These are phyloP conservation scores for Lentinula guzmanii DNA, from an alignment of 768 basidiomycete genomes.

Conservation along the genomic window DNA sequence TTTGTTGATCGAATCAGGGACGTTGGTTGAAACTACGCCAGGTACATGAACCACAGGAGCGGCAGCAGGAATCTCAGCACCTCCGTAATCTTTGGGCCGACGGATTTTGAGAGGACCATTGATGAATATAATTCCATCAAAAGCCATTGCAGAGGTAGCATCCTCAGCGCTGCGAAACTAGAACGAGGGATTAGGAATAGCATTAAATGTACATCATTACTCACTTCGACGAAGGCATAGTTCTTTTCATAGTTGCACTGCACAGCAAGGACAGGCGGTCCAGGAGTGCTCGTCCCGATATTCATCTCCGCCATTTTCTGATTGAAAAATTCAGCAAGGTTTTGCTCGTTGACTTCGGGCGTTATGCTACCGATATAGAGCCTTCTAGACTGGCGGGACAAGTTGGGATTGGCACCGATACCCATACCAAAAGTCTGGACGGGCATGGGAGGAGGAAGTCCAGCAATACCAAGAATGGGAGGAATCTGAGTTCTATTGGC, in stretches of 20 bases:
- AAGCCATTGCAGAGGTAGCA: slow-evolving; percentile 93
- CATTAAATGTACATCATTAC: slow-evolving; percentile 11
- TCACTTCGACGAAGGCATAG: slow-evolving; percentile 96
- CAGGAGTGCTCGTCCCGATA: slow-evolving; percentile 77
- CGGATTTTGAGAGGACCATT: slow-evolving; percentile 96
- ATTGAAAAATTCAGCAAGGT: slow-evolving; percentile 92
- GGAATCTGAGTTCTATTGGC: slow-evolving; percentile 87
- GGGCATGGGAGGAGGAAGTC: slow-evolving; percentile 77
- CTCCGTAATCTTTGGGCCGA: slow-evolving; percentile 95
- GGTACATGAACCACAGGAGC: slow-evolving; percentile 76
- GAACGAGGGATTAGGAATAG: slow-evolving; percentile 9
- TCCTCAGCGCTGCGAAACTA: slow-evolving; percentile 98
- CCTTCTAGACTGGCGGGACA: slow-evolving; percentile 89
- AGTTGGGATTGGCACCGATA: slow-evolving; percentile 79
- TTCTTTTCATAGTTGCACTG: slow-evolving; percentile 99
- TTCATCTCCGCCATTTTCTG: slow-evolving; percentile 90
- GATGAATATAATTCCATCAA: slow-evolving; percentile 95
- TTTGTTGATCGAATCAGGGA: slow-evolving; percentile 97
- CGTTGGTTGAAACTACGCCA: slow-evolving; percentile 93
- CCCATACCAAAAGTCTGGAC: slow-evolving; percentile 85
- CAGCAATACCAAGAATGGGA: slow-evolving; percentile 75
- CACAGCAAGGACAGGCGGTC: slow-evolving; percentile 88
- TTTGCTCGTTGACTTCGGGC: slow-evolving; percentile 89
- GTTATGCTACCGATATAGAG: slow-evolving; percentile 98
- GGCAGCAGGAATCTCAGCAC: slow-evolving; percentile 47